These are phyloP conservation scores for Trichoderma semiorbis DNA, from an alignment of 2,329 filamentous ascomycete species.

Conservation along the genomic window DNA sequence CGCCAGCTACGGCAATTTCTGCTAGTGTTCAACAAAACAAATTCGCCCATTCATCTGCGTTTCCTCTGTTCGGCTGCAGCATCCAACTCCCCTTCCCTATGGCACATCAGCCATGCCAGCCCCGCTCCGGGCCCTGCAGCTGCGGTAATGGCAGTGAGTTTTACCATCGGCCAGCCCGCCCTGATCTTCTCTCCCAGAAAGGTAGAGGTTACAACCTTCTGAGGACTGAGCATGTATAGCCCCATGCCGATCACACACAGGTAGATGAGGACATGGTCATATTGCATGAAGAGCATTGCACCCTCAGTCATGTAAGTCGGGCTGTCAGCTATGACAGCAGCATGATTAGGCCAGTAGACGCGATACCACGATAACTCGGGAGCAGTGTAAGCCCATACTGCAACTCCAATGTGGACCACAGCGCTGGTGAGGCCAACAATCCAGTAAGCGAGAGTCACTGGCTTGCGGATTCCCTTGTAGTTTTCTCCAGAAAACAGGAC, in stretches of 20 bases:
- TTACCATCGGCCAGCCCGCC: background rate
- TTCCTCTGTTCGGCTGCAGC: background rate
- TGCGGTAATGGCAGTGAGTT: background rate
- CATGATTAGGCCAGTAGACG: background rate
- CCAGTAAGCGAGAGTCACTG: background rate
- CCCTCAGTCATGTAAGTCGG: background rate
- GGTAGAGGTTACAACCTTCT: background rate
- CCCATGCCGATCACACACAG: background rate
- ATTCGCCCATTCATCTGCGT: background rate
- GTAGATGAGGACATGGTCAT: constrained; percentile 3
- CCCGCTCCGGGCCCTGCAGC: background rate
- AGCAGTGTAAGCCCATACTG: background rate
- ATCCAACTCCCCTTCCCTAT: background rate
- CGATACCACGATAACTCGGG: background rate
- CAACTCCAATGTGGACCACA: background rate
- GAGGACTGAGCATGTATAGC: background rate
- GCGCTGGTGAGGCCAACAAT: constrained; percentile 7
- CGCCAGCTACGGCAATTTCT: background rate
- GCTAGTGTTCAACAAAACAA: background rate
- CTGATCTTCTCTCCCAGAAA: background rate
- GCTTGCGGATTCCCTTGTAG: background rate
- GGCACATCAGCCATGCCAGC: background rate
- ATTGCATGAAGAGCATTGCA: background rate
- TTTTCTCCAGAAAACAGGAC: background rate
- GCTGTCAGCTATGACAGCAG: background rate